These are phyloP conservation scores for Aspergillus sp. DNA, from an alignment of 2,329 filamentous ascomycete species.

Conservation along the genomic window DNA sequence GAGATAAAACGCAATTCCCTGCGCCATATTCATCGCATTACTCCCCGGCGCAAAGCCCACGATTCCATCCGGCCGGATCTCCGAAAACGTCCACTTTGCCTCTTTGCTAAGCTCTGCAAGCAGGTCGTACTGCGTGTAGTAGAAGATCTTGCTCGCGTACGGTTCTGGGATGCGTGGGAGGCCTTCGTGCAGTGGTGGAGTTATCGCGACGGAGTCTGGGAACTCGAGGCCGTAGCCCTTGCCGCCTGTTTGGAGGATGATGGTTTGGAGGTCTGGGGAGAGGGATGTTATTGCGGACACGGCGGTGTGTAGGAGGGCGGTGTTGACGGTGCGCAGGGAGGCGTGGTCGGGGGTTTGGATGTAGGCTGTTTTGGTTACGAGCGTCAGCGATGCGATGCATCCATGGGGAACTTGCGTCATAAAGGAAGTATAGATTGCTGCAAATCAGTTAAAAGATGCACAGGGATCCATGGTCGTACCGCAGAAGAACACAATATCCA, in stretches of 20 bases:
- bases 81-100: slow-evolving; percentile 19
- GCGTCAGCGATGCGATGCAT: too few species aligned
- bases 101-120: slow-evolving; percentile 28
- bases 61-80: slow-evolving; percentile 36
- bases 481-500: slow-evolving; percentile 47
- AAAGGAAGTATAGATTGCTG: too few species aligned
- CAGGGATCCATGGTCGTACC: slow-evolving; percentile 22
- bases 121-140: slow-evolving; percentile 33
- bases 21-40: slow-evolving; percentile 31
- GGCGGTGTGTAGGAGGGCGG: slow-evolving; percentile 41
- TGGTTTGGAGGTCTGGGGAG: slow-evolving; percentile 30
- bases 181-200: slow-evolving; percentile 34
- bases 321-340: slow-evolving; percentile 35
- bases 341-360: slow-evolving; percentile 20
- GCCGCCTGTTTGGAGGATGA: slow-evolving; percentile 43
- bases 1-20: slow-evolving; percentile 30
- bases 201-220: slow-evolving; percentile 31
- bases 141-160: slow-evolving; percentile 33
- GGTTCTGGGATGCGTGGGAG: slow-evolving; percentile 32
- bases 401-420: too few species aligned
- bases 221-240: slow-evolving; percentile 47
- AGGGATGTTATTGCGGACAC: slow-evolving; percentile 34
- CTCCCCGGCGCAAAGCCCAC: slow-evolving; percentile 30
- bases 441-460: too few species aligned
- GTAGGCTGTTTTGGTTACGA: background rate